These are phyloP conservation scores for Dicorynia guianensis DNA, from an alignment of 306 rosid species.

Conservation along the genomic window DNA sequence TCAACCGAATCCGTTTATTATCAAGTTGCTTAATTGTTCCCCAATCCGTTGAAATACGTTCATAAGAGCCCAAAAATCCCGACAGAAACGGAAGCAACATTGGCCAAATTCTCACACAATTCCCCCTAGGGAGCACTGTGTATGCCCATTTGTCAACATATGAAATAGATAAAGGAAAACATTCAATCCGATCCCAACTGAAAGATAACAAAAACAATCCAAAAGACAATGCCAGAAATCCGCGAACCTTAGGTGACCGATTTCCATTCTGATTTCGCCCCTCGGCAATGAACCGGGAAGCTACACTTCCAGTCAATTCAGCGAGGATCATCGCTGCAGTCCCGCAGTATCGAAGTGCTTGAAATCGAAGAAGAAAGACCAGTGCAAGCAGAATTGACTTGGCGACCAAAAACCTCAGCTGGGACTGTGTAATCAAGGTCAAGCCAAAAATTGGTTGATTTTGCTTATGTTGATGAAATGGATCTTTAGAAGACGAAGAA, in stretches of 20 bases:
- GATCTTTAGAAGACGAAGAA: constrained; percentile 51
- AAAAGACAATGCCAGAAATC: constrained; percentile 56
- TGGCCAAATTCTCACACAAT: constrained; percentile 76
- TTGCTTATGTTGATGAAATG: constrained; percentile 50
- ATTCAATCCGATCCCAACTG: constrained; percentile 83
- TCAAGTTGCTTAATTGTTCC: constrained; percentile 70
- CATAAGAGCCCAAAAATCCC: constrained; percentile 77
- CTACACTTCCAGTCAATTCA: constrained; percentile 70
- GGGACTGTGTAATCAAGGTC: constrained; percentile 53
- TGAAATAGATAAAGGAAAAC: constrained; percentile 72
- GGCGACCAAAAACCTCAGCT: constrained; percentile 50
- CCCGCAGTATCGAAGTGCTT: constrained; percentile 84
- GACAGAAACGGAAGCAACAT: constrained; percentile 83
- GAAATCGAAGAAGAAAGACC: constrained; percentile 82
- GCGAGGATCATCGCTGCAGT: constrained; percentile 93
- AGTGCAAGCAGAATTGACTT: constrained; percentile 75
- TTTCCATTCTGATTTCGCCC: constrained; percentile 34
- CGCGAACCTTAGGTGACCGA: constrained; percentile 59
- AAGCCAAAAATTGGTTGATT: constrained; percentile 49
- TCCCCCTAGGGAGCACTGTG: constrained; percentile 47
- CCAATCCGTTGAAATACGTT: constrained; percentile 63
- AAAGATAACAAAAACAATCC: constrained; percentile 71
- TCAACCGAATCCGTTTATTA: constrained; percentile 61
- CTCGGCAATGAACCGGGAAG: constrained; percentile 53
- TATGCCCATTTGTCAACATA: constrained; percentile 48